Percentiles rank a stretch among this genome's conserved stretches.
These are phyloP conservation scores for Fusarium sp. DNA, from an alignment of 2,329 filamentous ascomycete species.

Conservation along the genomic window DNA sequence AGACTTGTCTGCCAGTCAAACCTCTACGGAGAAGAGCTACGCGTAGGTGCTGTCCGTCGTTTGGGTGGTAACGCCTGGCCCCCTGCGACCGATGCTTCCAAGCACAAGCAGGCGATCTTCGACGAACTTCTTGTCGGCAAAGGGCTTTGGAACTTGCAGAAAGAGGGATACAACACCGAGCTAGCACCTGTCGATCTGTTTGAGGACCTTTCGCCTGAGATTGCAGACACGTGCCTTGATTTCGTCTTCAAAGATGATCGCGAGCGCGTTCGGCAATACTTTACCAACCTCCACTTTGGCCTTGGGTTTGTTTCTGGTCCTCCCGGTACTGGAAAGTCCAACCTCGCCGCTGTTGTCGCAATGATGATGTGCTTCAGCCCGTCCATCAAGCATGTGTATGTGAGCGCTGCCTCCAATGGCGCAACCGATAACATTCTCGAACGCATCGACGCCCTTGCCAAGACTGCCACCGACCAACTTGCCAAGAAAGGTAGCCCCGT, in stretches of 20 bases:
- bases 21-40: too few species aligned
- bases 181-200: neutral
- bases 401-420: neutral
- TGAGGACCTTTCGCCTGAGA: accelerated
- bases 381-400: neutral
- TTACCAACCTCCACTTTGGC: neutral
- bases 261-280: neutral
- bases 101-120: neutral
- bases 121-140: neutral
- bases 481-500: accelerated
- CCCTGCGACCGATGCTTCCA: accelerated
- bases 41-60: neutral
- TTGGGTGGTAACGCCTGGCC: neutral
- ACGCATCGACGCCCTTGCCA: accelerated
- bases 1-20: too few species aligned
- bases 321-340: neutral
- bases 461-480: accelerated
- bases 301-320: neutral
- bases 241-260: neutral
- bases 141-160: neutral
- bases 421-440: neutral
- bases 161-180: accelerated
- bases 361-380: neutral
- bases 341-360: neutral
- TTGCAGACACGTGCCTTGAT: neutral